Percentiles rank a stretch among this genome's conserved stretches.
Evolutionary conservation across 306 rosid genomes (phyloP).

Genomic region (Inga laurina): DNA sequence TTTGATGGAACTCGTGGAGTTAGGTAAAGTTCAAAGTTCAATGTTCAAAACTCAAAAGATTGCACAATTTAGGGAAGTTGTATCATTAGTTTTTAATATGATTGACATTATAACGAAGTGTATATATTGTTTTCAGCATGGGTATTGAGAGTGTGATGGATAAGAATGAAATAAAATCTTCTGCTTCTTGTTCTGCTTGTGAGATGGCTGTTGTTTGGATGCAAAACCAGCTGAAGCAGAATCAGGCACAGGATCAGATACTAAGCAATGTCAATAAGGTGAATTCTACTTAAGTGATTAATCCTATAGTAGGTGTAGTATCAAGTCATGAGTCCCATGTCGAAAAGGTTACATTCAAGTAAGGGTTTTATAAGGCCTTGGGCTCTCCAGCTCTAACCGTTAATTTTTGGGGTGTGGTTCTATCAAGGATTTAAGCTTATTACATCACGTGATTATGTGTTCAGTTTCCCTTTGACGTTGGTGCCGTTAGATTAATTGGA

Average conservation of each 20-base stretch:
- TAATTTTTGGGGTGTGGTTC: too few species aligned
- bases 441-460: background rate
- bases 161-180: constrained; percentile 46
- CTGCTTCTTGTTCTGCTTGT: constrained; percentile 79
- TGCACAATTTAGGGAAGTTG: background rate
- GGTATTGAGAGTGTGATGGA: constrained; percentile 75
- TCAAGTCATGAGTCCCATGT: too few species aligned
- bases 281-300: background rate
- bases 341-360: too few species aligned
- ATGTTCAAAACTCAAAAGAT: background rate
- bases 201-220: constrained; percentile 92
- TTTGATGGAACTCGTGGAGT: constrained; percentile 74
- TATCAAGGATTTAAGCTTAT: too few species aligned
- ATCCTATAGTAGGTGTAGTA: background rate
- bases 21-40: constrained; percentile 48
- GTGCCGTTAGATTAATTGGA: background rate
- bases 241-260: constrained; percentile 63
- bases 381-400: too few species aligned
- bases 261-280: constrained; percentile 68
- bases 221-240: constrained; percentile 70
- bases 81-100: background rate
- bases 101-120: background rate
- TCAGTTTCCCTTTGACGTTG: background rate
- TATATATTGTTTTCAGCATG: constrained; percentile 38
- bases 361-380: too few species aligned